Base-by-base conservation (phyloP, 129 eudicot species). In the Kitagawia praeruptora region DNA sequence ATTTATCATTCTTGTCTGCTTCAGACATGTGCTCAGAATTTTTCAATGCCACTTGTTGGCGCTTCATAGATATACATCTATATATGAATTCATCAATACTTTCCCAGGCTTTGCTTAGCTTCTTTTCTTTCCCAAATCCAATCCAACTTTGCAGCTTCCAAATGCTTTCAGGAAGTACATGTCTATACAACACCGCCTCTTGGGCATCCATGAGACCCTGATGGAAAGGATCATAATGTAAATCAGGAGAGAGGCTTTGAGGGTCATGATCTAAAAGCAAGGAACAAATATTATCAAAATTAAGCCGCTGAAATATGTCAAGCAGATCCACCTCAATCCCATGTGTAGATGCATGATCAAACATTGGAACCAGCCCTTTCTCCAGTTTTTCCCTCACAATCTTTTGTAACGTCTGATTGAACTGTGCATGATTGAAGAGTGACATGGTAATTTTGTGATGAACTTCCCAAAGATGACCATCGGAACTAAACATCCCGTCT, bases 71-170 rank as follows among this genome's bases (percentile, higher is more conserved):
- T 63, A 87, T 31, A 5, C 78, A 76, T 6, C 56, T 40, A 46
- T 82, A 77, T 19, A 86, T 66, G 45, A 90, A 86, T 4, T 84
- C 67, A 63, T 90, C 95, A 14, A 88, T 41, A 31, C 28, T 77
- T 70, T 38, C 54, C 42, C 31, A 73, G 13, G 92, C 89, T 78
- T 80, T 75, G 28, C 8, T 85, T 21, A 86, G 44, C 63, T 56
- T 86, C 83, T 77, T 85, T 79, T 90, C 96, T 39, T 78, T 85
- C 0, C 96, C 96, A 40, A 88, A 19, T 6, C 74, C 49, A 14
- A 91, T 82, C 86, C 64, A 86, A 23, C 64, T 21, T 21, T 54
- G 64, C 28, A 54, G 28, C 64, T 54, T 54, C 64, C 64, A 54
- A 7, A 54, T 6, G 64, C 27, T 54, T 54, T 54, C 64, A 54